A percentile compares a stretch with the other conserved stretches of the same genome.
Conservation (phyloP, 2,329 filamentous ascomycete genomes). For the Trichoderma cornu-damae region DNA sequence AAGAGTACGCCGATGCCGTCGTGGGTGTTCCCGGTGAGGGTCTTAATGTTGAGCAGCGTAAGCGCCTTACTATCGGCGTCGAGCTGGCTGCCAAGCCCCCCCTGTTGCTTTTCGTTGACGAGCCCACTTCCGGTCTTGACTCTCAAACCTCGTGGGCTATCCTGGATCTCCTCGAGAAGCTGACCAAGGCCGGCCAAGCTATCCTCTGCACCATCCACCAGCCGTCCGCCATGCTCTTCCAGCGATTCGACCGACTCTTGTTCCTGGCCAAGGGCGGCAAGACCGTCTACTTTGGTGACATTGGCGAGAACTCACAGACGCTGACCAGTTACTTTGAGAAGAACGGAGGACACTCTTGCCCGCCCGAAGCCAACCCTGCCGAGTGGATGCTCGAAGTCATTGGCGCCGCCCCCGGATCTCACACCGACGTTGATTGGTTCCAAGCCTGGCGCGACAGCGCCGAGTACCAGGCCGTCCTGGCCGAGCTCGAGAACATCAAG, state of each 20-base stretch:
- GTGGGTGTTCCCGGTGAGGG: constrained; percentile 89
- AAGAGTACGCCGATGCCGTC: constrained; percentile 81
- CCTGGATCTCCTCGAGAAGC: constrained; percentile 78
- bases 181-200: constrained; percentile 83
- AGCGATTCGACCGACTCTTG: constrained; percentile 77
- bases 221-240: constrained; percentile 91
- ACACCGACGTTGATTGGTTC: constrained; percentile 62
- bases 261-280: constrained; percentile 71
- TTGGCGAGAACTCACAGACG: constrained; percentile 63
- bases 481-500: constrained; percentile 54
- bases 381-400: constrained; percentile 71
- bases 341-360: constrained; percentile 62
- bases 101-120: constrained; percentile 85
- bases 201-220: constrained; percentile 98
- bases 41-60: constrained; percentile 65
- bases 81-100: constrained; percentile 90
- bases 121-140: constrained; percentile 91
- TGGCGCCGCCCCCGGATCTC: constrained; percentile 58
- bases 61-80: constrained; percentile 89
- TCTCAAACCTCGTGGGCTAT: constrained; percentile 93
- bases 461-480: constrained; percentile 52
- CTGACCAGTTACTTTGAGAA: constrained; percentile 72
- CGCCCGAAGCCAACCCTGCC: constrained; percentile 67
- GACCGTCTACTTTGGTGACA: constrained; percentile 77
- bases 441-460: constrained; percentile 54